Evolutionary conservation across 2,329 filamentous ascomycete genomes (phyloP).

Genomic region (Chalaropsis thielavioides): DNA sequence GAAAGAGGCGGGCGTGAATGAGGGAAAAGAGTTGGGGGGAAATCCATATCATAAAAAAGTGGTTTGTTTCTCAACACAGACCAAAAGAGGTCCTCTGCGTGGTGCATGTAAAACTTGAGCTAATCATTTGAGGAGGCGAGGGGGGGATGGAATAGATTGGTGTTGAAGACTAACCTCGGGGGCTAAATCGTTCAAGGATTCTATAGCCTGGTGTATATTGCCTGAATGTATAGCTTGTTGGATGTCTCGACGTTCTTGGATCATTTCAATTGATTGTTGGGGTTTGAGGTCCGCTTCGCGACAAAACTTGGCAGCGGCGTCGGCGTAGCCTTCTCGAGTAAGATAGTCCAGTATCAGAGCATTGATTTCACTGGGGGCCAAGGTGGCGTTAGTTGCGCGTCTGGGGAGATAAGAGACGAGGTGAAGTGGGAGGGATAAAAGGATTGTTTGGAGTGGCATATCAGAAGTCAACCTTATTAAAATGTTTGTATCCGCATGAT

Average conservation of each 20-base stretch:
- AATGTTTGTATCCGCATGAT: constrained; percentile 67
- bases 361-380: constrained; percentile 70
- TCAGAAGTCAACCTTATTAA: constrained; percentile 54
- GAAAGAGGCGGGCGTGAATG: background rate
- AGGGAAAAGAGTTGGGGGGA: background rate
- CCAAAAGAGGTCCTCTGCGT: constrained; percentile 71
- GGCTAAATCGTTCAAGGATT: constrained; percentile 76
- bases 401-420: background rate
- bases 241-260: constrained; percentile 68
- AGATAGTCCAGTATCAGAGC: constrained; percentile 91
- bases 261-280: constrained; percentile 55
- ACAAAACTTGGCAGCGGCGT: constrained; percentile 84
- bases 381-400: background rate
- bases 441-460: constrained; percentile 10
- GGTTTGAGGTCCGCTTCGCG: constrained; percentile 78
- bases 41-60: constrained; percentile 32
- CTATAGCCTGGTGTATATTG: constrained; percentile 71
- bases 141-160: constrained; percentile 11
- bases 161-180: constrained; percentile 57
- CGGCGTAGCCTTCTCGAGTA: constrained; percentile 86
- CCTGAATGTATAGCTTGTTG: constrained; percentile 73
- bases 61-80: constrained; percentile 79
- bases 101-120: constrained; percentile 93
- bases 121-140: constrained; percentile 65
- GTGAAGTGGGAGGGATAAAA: background rate